These are phyloP conservation scores for Agarophyton chilense DNA, from an alignment of 23 red algal genomes.

Conservation along the genomic window DNA sequence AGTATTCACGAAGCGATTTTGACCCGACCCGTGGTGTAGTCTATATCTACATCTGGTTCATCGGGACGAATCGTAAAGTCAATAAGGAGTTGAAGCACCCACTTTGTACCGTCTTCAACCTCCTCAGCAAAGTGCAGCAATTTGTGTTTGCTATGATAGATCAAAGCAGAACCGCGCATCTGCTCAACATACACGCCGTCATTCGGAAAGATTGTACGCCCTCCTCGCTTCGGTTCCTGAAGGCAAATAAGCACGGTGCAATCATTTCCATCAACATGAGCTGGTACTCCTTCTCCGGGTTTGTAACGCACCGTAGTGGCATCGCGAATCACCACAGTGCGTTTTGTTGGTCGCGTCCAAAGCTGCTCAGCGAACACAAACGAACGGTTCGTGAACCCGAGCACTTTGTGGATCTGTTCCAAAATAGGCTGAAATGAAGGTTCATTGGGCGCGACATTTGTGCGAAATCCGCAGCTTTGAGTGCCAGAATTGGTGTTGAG, in stretches of 20 bases:
- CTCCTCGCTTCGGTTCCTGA: slow-evolving; percentile 43
- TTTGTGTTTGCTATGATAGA: slow-evolving; percentile 48
- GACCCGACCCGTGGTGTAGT: slow-evolving; percentile 43
- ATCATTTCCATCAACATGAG: slow-evolving; percentile 86
- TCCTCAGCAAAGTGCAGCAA: slow-evolving; percentile 69
- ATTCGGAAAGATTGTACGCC: slow-evolving; percentile 67
- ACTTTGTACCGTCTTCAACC: slow-evolving; percentile 66
- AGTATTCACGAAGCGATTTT: neutral
- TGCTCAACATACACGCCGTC: slow-evolving; percentile 41
- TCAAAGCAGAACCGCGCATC: slow-evolving; percentile 35
- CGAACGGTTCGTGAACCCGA: slow-evolving; percentile 14
- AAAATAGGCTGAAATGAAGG: slow-evolving; percentile 3
- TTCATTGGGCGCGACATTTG: slow-evolving; percentile 7
- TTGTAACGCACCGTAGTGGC: slow-evolving; percentile 61
- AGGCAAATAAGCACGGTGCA: slow-evolving; percentile 71
- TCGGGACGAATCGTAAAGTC: slow-evolving; percentile 35
- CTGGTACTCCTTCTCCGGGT: slow-evolving; percentile 62
- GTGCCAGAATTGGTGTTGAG: slow-evolving; percentile 44
- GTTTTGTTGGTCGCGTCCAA: slow-evolving; percentile 33
- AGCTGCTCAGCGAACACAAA: slow-evolving; percentile 58
- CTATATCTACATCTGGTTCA: slow-evolving; percentile 43
- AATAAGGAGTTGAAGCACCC: slow-evolving; percentile 84
- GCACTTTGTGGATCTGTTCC: neutral
- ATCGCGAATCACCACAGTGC: slow-evolving; percentile 65
- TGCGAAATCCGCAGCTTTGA: slow-evolving; percentile 43